phyloP scores from a whole-genome alignment of 495 filamentous ascomycete species.

The Ramalina peruviana region DNA sequence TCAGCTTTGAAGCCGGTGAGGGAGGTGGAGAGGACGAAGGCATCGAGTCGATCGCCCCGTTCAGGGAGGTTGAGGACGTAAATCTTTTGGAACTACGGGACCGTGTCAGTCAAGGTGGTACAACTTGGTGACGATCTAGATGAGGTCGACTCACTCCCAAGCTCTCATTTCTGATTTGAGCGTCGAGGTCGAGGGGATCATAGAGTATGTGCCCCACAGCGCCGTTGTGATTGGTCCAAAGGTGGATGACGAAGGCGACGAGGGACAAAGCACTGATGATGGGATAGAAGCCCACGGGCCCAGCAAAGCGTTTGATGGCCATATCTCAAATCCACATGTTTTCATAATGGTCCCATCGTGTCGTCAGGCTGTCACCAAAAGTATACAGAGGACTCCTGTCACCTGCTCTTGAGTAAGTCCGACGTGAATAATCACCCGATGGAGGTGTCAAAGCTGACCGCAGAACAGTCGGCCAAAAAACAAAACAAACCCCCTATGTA shows the following conservation, averaged over 20 bases:
- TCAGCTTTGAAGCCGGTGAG: slow-evolving; percentile 36
- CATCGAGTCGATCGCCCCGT: slow-evolving; percentile 49
- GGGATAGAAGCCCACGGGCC: neutral
- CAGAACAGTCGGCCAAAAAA: too few species aligned
- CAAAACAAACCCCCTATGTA: too few species aligned
- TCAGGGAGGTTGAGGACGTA: slow-evolving; percentile 46
- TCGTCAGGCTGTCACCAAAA: too few species aligned
- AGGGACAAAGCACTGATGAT: neutral
- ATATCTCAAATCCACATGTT: too few species aligned
- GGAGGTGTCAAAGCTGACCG: too few species aligned
- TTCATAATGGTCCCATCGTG: too few species aligned
- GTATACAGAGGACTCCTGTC: too few species aligned
- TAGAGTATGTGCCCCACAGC: neutral
- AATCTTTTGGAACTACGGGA: slow-evolving; percentile 40
- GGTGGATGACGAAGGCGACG: neutral
- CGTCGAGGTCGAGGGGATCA: neutral
- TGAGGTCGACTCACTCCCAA: slow-evolving; percentile 1
- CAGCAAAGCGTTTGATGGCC: too few species aligned
- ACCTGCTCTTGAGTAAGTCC: too few species aligned
- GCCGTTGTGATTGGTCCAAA: neutral
- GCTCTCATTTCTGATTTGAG: slow-evolving; percentile 3
- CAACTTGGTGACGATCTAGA: neutral
- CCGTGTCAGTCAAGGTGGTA: neutral
- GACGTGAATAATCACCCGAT: too few species aligned
- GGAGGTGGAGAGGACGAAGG: slow-evolving; percentile 37